Conservation (phyloP, 441 rosid species). For the Mallotus repandus region DNA sequence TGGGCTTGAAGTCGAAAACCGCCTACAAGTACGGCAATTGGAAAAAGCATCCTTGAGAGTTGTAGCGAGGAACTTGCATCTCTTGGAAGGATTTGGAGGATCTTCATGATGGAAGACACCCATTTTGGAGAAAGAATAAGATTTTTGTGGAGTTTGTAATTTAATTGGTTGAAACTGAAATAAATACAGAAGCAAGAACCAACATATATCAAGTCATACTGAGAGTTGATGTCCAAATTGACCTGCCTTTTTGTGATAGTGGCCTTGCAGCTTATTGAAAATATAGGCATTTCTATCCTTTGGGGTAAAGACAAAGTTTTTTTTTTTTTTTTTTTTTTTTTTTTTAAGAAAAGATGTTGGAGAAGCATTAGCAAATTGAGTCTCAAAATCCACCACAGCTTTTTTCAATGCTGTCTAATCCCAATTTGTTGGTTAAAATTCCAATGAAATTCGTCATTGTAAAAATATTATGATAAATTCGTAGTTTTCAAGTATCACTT, state of each 20-base stretch:
- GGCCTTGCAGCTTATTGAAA: constrained; percentile 49
- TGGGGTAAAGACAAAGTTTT: constrained; percentile 59
- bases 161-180: constrained; percentile 1
- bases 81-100: constrained; percentile 39
- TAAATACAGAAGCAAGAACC: constrained; percentile 18
- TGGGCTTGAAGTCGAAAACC: constrained; percentile 37
- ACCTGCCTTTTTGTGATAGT: constrained; percentile 34
- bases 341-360: not conserved
- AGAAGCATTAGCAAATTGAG: constrained; percentile 31
- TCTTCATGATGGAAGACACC: constrained; percentile 56
- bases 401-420: constrained; percentile 15
- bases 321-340: too few relatives aligned
- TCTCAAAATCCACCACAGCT: constrained; percentile 14
- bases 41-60: constrained; percentile 63
- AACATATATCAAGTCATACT: constrained; percentile 16
- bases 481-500: constrained; percentile 26
- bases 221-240: constrained; percentile 31
- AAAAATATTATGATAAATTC: not conserved
- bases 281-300: constrained; percentile 31
- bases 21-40: constrained; percentile 50
- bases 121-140: constrained; percentile 34
- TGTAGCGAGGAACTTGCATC: constrained; percentile 49
- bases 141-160: constrained; percentile 6
- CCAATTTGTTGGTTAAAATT: constrained; percentile 13
- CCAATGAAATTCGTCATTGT: not conserved